Conservation (phyloP, 176 grass and related monocot species). For the Oryza nivara region DNA sequence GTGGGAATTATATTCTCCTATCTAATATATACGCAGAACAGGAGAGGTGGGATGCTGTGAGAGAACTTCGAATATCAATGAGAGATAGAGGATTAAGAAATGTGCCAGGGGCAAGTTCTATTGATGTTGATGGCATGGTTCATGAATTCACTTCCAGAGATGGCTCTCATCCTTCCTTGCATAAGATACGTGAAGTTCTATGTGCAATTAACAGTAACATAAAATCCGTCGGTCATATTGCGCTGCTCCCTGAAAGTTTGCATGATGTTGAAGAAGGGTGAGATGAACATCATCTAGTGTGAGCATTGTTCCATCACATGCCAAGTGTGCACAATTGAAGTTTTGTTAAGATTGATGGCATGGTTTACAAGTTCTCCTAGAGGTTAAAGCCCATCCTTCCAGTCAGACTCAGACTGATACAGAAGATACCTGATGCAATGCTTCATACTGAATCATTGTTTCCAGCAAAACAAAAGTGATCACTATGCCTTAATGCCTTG, state of each 20-base stretch:
- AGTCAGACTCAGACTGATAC: background rate
- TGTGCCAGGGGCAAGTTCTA: constrained; percentile 75
- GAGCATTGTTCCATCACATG: background rate
- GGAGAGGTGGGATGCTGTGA: constrained; percentile 67
- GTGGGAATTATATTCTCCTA: constrained; percentile 74
- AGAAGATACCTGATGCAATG: constrained; percentile 50
- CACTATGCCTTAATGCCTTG: background rate
- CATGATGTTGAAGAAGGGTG: constrained; percentile 52
- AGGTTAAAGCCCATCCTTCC: constrained; percentile 33
- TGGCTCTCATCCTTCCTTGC: constrained; percentile 74
- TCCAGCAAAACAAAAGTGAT: background rate
- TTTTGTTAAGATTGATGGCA: constrained; percentile 49
- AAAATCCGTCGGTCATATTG: constrained; percentile 47
- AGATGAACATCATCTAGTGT: constrained; percentile 3
- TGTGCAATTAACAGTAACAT: constrained; percentile 55
- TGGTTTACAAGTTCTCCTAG: constrained; percentile 52
- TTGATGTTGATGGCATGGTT: constrained; percentile 73
- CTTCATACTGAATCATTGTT: constrained; percentile 27
- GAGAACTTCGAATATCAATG: constrained; percentile 68
- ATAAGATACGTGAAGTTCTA: constrained; percentile 62
- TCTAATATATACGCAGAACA: constrained; percentile 78
- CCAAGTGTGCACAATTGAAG: constrained; percentile 31
- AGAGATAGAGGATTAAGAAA: constrained; percentile 66
- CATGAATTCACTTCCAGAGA: constrained; percentile 85
- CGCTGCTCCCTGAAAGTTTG: constrained; percentile 32